These are phyloP conservation scores for Camelina hispida DNA, from an alignment of 345 rosid species.

Conservation along the genomic window DNA sequence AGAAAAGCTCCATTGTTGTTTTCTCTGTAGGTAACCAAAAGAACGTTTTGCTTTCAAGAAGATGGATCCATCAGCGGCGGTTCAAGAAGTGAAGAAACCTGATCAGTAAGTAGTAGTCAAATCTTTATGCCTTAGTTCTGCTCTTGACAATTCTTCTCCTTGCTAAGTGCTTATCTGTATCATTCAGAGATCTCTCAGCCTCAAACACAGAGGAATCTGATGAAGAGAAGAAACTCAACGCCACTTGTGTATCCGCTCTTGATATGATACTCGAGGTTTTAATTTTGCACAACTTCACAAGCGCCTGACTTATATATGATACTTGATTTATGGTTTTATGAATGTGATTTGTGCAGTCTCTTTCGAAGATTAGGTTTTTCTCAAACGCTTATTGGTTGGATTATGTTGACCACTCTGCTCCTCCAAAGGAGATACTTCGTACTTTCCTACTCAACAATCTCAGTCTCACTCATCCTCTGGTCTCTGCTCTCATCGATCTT, in stretches of 20 bases:
- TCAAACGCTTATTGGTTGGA: too few relatives aligned
- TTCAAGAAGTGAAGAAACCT: not conserved
- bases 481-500: constrained; percentile 16
- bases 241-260: not conserved
- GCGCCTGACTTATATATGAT: not conserved
- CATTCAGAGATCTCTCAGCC: constrained; percentile 10
- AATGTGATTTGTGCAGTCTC: not conserved
- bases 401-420: not conserved
- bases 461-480: constrained; percentile 9
- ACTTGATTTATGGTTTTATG: too few relatives aligned
- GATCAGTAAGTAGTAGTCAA: not conserved
- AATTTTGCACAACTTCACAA: not conserved
- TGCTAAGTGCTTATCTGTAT: not conserved
- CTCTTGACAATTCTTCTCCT: not conserved
- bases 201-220: not conserved
- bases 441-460: not conserved
- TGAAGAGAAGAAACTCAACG: not conserved
- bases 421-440: not conserved
- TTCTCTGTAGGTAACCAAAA: not conserved
- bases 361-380: too few relatives aligned
- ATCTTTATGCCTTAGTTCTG: not conserved
- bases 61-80: not conserved
- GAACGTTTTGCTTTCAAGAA: not conserved
- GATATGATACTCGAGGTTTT: constrained; percentile 22
- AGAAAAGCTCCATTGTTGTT: not conserved